Evolutionary conservation across 345 rosid species (phyloP), one percentile per base, ranked within the genome.

Genomic region (Erucastrum elatum): DNA sequence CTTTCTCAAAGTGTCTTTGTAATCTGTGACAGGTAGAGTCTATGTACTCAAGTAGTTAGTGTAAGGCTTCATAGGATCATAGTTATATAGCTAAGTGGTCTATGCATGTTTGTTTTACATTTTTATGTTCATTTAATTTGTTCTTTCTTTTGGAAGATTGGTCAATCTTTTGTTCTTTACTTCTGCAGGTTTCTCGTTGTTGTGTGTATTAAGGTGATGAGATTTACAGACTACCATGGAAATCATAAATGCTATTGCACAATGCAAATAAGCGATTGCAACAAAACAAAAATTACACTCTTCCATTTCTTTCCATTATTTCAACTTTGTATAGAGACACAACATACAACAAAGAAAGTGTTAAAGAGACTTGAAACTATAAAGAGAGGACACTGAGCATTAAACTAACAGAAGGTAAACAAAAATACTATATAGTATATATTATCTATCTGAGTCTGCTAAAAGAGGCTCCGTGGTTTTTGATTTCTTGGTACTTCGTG

Each of bases 401-500:
- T 25, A 3, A 63, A 70, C 70, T 62, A 44, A 60, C 53, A 61
- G 2, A 68, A 68, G 17, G 49, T 21, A 44, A 8, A 15, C 25
- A 15, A 31, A 70, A 64, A 64, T 33, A 12, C 56, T 60, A 4
- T 27, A 4, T 5, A n/a, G 56, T 27, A 29, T 26, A 10, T 39
- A 39, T 4, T 53, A 79, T 79, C 78, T 79, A 62, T 68, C 66
- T 68, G 75, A 68, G 37, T 74, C 82, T 68, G 53, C 60, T 69
- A 80, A 74, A 68, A 68, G 79, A 74, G 79, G 62, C 66, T 74
- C 79, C 0, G 71, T 80, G 15, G 31, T 53, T 37, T 51, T 79
- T 33, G 75, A 39, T 37, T 39, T 67, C 64, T 73, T 80, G 0
- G 61, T 62, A 29, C 51, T 9, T 69, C 78, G 64, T 49, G 60